Evolutionary conservation across 2,329 filamentous ascomycete genomes (phyloP).

Genomic region (Xenoacremonium recifei): DNA sequence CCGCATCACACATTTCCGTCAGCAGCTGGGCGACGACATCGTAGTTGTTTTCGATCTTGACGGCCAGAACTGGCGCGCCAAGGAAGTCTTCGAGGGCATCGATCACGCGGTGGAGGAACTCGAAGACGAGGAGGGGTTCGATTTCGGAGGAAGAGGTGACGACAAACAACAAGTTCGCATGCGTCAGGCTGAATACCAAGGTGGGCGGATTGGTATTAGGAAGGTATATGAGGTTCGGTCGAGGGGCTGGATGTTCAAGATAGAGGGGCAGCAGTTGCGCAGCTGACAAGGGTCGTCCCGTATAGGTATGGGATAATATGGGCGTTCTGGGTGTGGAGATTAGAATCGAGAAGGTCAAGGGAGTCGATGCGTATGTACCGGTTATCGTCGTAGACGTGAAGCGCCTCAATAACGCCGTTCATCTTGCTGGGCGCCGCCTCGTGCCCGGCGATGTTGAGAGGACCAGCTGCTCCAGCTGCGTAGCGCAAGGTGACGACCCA

Average conservation of each 20-base stretch:
- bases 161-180: slow-evolving; percentile 84
- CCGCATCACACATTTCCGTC: slow-evolving; percentile 94
- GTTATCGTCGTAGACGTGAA: slow-evolving; percentile 96
- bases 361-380: too few species aligned
- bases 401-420: slow-evolving; percentile 86
- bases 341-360: background rate
- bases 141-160: slow-evolving; percentile 82
- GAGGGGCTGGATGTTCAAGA: slow-evolving; percentile 75
- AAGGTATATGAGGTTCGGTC: slow-evolving; percentile 84
- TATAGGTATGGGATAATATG: slow-evolving; percentile 87
- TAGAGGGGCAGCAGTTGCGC: slow-evolving; percentile 80
- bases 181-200: slow-evolving; percentile 82
- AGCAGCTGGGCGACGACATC: slow-evolving; percentile 92
- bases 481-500: slow-evolving; percentile 14
- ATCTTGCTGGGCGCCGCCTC: slow-evolving; percentile 51
- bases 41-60: slow-evolving; percentile 86
- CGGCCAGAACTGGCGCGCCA: slow-evolving; percentile 78
- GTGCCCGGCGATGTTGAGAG: slow-evolving; percentile 21
- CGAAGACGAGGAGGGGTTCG: slow-evolving; percentile 84
- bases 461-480: slow-evolving; percentile 9
- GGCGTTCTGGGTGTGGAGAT: slow-evolving; percentile 58
- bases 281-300: slow-evolving; percentile 75
- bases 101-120: slow-evolving; percentile 90
- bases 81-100: slow-evolving; percentile 95
- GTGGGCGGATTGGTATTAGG: slow-evolving; percentile 80